Evolutionary conservation across 257 asterid genomes (phyloP).

Genomic region (Misopates orontium): DNA sequence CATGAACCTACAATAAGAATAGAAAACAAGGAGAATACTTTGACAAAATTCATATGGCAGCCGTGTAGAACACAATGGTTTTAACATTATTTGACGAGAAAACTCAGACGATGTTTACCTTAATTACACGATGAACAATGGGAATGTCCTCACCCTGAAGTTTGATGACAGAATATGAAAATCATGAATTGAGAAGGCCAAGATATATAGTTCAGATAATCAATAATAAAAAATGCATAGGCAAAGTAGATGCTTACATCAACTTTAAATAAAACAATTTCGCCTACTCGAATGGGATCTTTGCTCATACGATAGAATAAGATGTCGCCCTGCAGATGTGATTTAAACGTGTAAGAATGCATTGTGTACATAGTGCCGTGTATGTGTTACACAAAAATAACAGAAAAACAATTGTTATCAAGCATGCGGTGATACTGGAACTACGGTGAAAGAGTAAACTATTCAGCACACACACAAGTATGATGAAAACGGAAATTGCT

Average conservation of each 20-base stretch:
- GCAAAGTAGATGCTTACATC: conserved; percentile 57
- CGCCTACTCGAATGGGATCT: conserved; percentile 93
- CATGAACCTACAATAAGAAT: conserved; percentile 55
- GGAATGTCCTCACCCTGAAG: conserved; percentile 61
- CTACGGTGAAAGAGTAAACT: too few species aligned
- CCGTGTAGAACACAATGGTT: background rate
- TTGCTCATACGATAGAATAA: conserved; percentile 73
- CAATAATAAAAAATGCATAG: too few species aligned
- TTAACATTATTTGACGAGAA: background rate
- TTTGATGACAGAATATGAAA: conserved; percentile 5
- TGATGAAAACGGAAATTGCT: too few species aligned
- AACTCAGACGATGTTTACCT: conserved; percentile 37
- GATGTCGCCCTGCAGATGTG: conserved; percentile 79
- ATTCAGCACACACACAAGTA: too few species aligned
- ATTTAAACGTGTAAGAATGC: background rate
- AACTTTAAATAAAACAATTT: conserved; percentile 81
- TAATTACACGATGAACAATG: conserved; percentile 79
- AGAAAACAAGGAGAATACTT: background rate
- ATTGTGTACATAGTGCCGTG: too few species aligned
- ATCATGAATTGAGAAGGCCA: background rate
- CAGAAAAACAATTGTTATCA: too few species aligned
- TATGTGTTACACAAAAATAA: too few species aligned
- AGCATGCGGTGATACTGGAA: too few species aligned
- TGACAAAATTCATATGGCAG: too few species aligned
- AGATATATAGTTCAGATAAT: background rate